These are phyloP conservation scores for Parmales sp. DNA, from an alignment of 108 stramenopile genomes.

Conservation along the genomic window DNA sequence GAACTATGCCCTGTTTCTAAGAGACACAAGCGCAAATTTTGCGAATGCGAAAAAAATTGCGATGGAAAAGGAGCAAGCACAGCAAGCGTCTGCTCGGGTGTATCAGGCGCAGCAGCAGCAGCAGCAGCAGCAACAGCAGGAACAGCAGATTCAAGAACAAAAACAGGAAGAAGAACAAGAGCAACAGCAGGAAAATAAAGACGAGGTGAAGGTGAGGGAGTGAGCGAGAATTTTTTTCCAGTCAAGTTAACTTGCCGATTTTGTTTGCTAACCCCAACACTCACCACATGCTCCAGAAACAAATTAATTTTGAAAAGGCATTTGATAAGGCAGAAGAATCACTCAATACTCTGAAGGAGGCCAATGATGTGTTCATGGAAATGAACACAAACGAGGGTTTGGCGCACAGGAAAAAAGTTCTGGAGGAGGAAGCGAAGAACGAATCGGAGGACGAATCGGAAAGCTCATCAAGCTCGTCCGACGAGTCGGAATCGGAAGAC, in stretches of 20 bases:
- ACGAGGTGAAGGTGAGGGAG: background rate
- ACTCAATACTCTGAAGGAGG: too few relatives aligned
- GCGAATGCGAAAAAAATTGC: background rate
- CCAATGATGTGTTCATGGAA: background rate
- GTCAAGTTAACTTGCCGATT: too few relatives aligned
- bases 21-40: background rate
- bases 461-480: too few relatives aligned
- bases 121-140: too few relatives aligned
- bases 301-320: too few relatives aligned
- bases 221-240: background rate
- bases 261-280: too few relatives aligned
- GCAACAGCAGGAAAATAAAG: background rate
- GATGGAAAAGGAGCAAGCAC: background rate
- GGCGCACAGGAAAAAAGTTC: background rate
- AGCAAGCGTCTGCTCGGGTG: background rate
- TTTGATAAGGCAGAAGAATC: too few relatives aligned
- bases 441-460: too few relatives aligned
- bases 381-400: background rate
- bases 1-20: background rate
- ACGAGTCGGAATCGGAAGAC: too few relatives aligned
- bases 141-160: background rate
- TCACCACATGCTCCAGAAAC: too few relatives aligned
- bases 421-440: background rate
- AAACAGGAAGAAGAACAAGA: background rate
- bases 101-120: background rate